Percentiles rank a stretch among this genome's conserved stretches.
Evolutionary conservation across 1,284 basidiomycete genomes (phyloP).

Genomic region (Apiotrichum sp.): DNA sequence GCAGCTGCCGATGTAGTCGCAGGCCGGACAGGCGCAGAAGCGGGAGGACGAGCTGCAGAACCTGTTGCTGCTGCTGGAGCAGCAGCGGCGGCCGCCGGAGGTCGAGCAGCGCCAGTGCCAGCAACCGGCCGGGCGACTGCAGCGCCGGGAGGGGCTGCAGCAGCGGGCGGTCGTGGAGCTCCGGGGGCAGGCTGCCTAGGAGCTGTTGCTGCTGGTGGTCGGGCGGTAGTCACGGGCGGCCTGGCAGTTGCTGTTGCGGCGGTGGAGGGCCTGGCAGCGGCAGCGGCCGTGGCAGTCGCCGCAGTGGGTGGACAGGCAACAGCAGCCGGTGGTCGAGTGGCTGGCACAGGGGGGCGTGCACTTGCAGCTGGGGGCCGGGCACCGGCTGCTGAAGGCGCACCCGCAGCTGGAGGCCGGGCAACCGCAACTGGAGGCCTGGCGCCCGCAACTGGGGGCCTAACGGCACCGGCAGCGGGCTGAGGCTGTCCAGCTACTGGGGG

Average conservation of each 20-base stretch:
- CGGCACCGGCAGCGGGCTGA: background rate
- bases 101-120: background rate
- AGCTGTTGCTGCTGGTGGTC: background rate
- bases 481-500: background rate
- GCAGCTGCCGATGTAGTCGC: background rate
- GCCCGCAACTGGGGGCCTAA: background rate
- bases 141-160: no score
- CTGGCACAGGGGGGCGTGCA: background rate
- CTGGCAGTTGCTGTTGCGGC: background rate
- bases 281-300: no score
- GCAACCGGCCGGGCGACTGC: conserved; percentile 8
- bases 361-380: background rate
- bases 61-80: no score
- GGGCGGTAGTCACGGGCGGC: background rate
- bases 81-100: no score
- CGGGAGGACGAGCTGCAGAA: background rate
- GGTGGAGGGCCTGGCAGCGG: background rate
- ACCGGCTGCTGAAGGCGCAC: background rate
- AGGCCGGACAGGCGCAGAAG: background rate
- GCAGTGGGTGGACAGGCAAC: background rate
- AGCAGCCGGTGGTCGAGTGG: background rate
- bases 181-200: conserved; percentile 1
- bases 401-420: background rate
- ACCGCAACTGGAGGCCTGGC: background rate
- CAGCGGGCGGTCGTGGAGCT: conserved; percentile 27